Base-by-base conservation (phyloP, 345 rosid genomes). In the Fremontodendron californicum region DNA sequence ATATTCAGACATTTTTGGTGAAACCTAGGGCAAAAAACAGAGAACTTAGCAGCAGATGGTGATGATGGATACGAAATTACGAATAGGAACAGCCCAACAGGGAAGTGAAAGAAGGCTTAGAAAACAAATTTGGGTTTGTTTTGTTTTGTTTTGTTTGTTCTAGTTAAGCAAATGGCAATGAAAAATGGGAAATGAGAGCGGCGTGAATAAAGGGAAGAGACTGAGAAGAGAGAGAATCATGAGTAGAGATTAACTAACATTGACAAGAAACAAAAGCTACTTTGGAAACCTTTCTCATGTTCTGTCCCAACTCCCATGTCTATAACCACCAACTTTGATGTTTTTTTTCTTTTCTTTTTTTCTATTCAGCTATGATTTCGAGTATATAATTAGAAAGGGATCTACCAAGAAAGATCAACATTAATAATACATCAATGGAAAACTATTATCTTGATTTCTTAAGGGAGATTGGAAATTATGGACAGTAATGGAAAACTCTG, bases 191-290 rank as follows among this genome's bases (percentile, higher is more conserved):
- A n/a, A n/a, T n/a, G 78, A 84, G 82, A 82, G 89, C 80, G 93
- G 91, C 86, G 90, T 87, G 91, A 86, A 80, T 86, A 81, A 79
- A 87, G 91, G 92, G 78, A 0, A 45, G 78, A 71, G 78, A 78
- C 27, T 15, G 79, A n/a, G n/a, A 54, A 52, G 25, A n/a, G n/a
- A n/a, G n/a, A 74, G 62, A 51, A 37, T 25, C 73, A 37, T 43
- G 18, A 27, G 58, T 12, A 57, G 3, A 75, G 54, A 35, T 2
- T 64, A 73, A 80, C 77, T 45, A 42, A 23, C 58, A 62, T 78
- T 46, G 77, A 49, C 75, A 60, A 49, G 33, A 12, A 75, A 75
- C 71, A 15, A 81, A 85, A 86, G 85, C 81, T 31, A 42, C 84
- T 87, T 89, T 88, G 54, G 81, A 85, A 86, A 76, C 82, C 86